These are phyloP conservation scores for Pogostemon cablin DNA, from an alignment of 257 asterid genomes.

Conservation along the genomic window DNA sequence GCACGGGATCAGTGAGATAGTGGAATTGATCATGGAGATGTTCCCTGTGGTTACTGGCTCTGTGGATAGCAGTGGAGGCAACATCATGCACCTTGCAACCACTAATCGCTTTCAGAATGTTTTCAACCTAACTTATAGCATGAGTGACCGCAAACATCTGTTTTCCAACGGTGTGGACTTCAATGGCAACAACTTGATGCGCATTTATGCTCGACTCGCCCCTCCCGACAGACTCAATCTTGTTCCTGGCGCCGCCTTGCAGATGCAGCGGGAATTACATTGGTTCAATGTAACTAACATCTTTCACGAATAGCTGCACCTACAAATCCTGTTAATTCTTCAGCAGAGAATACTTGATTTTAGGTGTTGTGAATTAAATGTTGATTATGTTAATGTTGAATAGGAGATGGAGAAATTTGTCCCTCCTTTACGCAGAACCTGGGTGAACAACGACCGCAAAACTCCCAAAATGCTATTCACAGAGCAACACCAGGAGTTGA, in stretches of 20 bases:
- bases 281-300: constrained; percentile 30
- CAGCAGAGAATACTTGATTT: too few relatives aligned
- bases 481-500: constrained; percentile 27
- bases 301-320: too few relatives aligned
- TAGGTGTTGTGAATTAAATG: too few relatives aligned
- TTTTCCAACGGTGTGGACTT: not conserved
- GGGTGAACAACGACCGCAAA: not conserved
- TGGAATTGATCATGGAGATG: not conserved
- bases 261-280: constrained; percentile 35
- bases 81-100: constrained; percentile 20
- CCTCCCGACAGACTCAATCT: constrained; percentile 23
- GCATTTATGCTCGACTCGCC: constrained; percentile 3
- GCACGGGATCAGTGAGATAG: constrained; percentile 13
- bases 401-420: constrained; percentile 31
- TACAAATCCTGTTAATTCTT: too few relatives aligned
- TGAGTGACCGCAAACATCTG: not conserved
- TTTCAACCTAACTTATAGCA: constrained; percentile 18
- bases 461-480: constrained; percentile 28
- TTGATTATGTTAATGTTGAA: not conserved
- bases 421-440: not conserved
- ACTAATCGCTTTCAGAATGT: constrained; percentile 26
- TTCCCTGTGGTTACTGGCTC: not conserved
- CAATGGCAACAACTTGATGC: not conserved
- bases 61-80: too few relatives aligned
- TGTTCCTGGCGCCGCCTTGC: constrained; percentile 27